Evolutionary conservation across 495 filamentous ascomycete species (phyloP), one percentile per base, ranked within the genome.

Genomic region (Tuber indicum): DNA sequence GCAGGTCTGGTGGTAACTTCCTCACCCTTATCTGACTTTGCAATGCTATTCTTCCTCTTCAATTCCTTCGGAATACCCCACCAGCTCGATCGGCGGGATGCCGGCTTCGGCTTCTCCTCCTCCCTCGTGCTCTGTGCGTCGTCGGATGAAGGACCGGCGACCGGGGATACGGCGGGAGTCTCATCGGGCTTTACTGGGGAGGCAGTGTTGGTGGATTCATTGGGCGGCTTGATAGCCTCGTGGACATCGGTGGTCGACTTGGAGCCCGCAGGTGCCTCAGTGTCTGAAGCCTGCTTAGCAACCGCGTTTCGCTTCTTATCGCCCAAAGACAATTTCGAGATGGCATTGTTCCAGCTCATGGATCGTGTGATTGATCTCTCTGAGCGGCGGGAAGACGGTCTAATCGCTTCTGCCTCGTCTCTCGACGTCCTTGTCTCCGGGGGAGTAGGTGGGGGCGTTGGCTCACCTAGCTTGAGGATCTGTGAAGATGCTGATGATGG

Each of bases 81-180:
- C 78, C 78, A 80, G 42, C 77, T 74, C 26, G 62, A 26, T 41
- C 78, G 69, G 70, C 74, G 85, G 75, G 77, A 81, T 66, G 78
- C 83, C 83, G 72, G 87, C 85, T 74, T 86, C 84, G 71, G 85
- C 80, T 70, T 86, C 70, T 72, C 87, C 78, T 90, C 88, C 80
- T 87, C 86, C 83, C 87, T 86, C 16, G 85, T 84, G 84, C 88
- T 89, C 84, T 88, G 86, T 58, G 86, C 85, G 62, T 85, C 85
- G 72, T 88, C 87, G 84, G 86, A 88, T 74, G 86, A 83, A 75
- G 87, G 86, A 78, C 89, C 89, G 80, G 89, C 87, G 44, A 81
- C 84, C 70, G 78, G 79, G 84, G 89, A 90, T 83, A 88, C 84
- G 79, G 84, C 86, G 49, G 78, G 79, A 6, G 74, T 72, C 46